Evolutionary conservation across 140 eudicot species (phyloP).

Genomic region (Ambrosia hybrid): DNA sequence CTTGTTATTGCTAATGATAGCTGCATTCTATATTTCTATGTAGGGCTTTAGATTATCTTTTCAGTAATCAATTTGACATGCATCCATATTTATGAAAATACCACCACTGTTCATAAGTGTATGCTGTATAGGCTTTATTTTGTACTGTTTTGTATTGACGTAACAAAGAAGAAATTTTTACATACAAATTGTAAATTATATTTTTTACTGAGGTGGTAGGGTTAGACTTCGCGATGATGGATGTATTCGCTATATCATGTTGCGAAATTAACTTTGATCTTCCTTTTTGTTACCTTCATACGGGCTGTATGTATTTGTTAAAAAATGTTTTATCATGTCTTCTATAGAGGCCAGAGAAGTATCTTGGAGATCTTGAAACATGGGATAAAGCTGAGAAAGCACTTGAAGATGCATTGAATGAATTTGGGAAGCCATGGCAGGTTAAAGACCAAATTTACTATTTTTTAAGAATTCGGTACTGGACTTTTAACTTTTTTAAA

Average conservation of each 20-base stretch:
- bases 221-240: neutral
- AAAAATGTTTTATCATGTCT: no score
- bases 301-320: neutral
- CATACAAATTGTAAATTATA: neutral
- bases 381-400: slow-evolving; percentile 96
- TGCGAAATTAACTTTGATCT: neutral
- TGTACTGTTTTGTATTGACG: neutral
- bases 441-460: slow-evolving; percentile 30
- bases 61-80: no score
- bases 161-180: neutral
- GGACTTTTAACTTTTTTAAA: neutral
- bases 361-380: slow-evolving; percentile 50
- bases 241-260: neutral
- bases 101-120: neutral
- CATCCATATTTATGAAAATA: neutral
- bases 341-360: slow-evolving; percentile 53
- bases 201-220: neutral
- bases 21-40: no score
- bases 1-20: no score
- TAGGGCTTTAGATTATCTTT: no score
- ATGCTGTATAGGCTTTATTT: neutral
- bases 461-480: neutral
- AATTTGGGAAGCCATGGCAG: slow-evolving; percentile 78
- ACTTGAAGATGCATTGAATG: slow-evolving; percentile 79
- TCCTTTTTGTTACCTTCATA: neutral